Percentiles rank a stretch among this genome's conserved stretches.
Evolutionary conservation across 2,329 filamentous ascomycete genomes (phyloP).

Genomic region (Hymenoscyphus occultus): DNA sequence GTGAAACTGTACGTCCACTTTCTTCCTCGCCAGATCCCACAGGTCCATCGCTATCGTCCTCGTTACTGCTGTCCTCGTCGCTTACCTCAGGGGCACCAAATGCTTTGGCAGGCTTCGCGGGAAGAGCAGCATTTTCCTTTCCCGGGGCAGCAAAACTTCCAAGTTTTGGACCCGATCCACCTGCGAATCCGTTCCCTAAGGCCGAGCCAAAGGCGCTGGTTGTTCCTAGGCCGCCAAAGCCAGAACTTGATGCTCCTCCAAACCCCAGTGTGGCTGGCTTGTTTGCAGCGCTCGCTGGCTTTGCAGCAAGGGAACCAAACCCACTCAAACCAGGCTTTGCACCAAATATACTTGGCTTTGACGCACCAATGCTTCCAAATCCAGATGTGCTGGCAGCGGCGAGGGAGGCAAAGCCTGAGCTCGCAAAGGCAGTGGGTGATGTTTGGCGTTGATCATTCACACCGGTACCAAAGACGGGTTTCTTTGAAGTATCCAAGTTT

Average conservation of each 20-base stretch:
- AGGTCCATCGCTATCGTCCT: conserved; percentile 42
- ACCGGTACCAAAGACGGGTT: conserved; percentile 22
- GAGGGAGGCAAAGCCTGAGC: conserved; percentile 66
- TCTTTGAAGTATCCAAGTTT: conserved; percentile 19
- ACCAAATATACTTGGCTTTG: conserved; percentile 50
- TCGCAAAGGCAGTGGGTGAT: conserved; percentile 62
- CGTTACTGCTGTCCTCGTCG: conserved; percentile 49
- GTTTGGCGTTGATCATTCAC: conserved; percentile 41
- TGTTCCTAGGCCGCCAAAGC: conserved; percentile 38
- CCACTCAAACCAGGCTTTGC: conserved; percentile 40
- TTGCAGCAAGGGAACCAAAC: conserved; percentile 43
- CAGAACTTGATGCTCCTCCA: conserved; percentile 36
- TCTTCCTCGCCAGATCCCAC: conserved; percentile 45
- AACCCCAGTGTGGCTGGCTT: conserved; percentile 35
- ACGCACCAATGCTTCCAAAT: conserved; percentile 55
- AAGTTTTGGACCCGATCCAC: conserved; percentile 45
- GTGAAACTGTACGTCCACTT: conserved; percentile 46
- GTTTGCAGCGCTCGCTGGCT: conserved; percentile 5
- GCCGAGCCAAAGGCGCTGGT: conserved; percentile 43
- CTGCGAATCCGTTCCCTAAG: conserved; percentile 41
- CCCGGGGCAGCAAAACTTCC: conserved; percentile 69
- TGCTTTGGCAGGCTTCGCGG: conserved; percentile 62
- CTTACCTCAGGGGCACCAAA: conserved; percentile 75
- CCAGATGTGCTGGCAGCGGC: conserved; percentile 59
- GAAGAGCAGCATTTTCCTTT: conserved; percentile 43